Base-by-base conservation (phyloP, 2,329 filamentous ascomycete genomes). In the Sordariomycetes sp. region DNA sequence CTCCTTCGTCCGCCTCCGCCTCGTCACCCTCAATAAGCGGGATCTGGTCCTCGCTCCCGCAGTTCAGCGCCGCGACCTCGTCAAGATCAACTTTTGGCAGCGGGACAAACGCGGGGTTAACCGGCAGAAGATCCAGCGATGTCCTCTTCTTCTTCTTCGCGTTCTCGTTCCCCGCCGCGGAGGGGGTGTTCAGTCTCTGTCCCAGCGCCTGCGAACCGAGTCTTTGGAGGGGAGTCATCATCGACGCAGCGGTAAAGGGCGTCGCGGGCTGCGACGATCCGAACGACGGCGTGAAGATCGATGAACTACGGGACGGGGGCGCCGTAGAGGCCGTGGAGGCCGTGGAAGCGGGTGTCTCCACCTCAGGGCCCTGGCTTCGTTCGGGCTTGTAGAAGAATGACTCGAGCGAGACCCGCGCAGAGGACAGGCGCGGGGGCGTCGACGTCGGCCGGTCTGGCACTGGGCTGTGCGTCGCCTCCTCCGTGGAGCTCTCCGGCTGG, bases 11-110 rank as follows among this genome's bases (percentile, higher is more conserved):
- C n/a, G n/a, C n/a, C 32, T 24, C 35, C 5, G 53, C 56, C 12
- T 60, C 57, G 20, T 53, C 57, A 28, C 42, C 59, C 17, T 67
- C 67, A 10, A 68, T 64, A 24, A 57, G 36, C 7, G 55, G 55
- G 22, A 83, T 74, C 57, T 79, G 72, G 58, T 84, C 80, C 64
- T 84, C 80, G 62, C 80, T 83, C 15, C 80, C 80, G 54, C 65
- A 65, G 62, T 80, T 78, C 50, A 82, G 64, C 1, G 76, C 75
- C 62, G 76, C 76, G 3, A 82, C 71, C 62, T 82, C 79, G 8
- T 69, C 69, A 28, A 80, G 60, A 60, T 81, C 76, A 2, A 79
- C 78, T 58, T 73, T 77, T 1, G 80, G 79, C 10, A 82, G 67
- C 0, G 79, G 77, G 6, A 82, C 72, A 62, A 79, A 78, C 0